phyloP scores from a whole-genome alignment of 1,139 yeast genomes.

The Lodderomyces beijingensis region DNA sequence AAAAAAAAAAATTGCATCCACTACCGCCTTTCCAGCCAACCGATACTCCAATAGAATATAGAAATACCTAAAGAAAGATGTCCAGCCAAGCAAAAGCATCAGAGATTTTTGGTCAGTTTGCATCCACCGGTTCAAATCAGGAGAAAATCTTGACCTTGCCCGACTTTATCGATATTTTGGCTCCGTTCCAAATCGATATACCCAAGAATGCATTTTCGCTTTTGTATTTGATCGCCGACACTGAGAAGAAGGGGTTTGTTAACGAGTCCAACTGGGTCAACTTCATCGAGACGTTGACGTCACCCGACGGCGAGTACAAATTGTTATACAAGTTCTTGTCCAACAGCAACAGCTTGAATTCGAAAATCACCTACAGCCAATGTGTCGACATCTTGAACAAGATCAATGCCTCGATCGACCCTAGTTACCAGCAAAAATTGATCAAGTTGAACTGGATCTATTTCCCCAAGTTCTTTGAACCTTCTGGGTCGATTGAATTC shows the following conservation, averaged over 20 bases:
- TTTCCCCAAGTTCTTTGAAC: slow-evolving; percentile 40
- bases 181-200: slow-evolving; percentile 42
- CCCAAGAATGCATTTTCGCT: slow-evolving; percentile 41
- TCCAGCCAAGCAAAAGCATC: slow-evolving; percentile 27
- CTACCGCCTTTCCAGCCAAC: too few relatives aligned
- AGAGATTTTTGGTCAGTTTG: slow-evolving; percentile 41
- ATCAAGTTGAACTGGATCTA: slow-evolving; percentile 44
- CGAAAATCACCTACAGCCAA: slow-evolving; percentile 31
- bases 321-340: slow-evolving; percentile 47
- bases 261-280: slow-evolving; percentile 56
- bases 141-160: slow-evolving; percentile 26
- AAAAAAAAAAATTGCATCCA: too few relatives aligned
- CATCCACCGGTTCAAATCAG: slow-evolving; percentile 22
- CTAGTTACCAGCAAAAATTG: slow-evolving; percentile 39
- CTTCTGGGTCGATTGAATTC: slow-evolving; percentile 35
- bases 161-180: slow-evolving; percentile 35
- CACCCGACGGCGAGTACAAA: slow-evolving; percentile 56
- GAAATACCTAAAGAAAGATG: slow-evolving; percentile 11
- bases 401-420: slow-evolving; percentile 40
- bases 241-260: slow-evolving; percentile 57
- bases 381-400: slow-evolving; percentile 36
- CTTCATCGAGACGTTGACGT: slow-evolving; percentile 52
- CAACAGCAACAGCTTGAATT: slow-evolving; percentile 23
- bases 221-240: slow-evolving; percentile 63
- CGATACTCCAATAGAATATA: too few relatives aligned